Evolutionary conservation across 2,329 filamentous ascomycete species (phyloP).

Genomic region (Ceratocystis huliohia): DNA sequence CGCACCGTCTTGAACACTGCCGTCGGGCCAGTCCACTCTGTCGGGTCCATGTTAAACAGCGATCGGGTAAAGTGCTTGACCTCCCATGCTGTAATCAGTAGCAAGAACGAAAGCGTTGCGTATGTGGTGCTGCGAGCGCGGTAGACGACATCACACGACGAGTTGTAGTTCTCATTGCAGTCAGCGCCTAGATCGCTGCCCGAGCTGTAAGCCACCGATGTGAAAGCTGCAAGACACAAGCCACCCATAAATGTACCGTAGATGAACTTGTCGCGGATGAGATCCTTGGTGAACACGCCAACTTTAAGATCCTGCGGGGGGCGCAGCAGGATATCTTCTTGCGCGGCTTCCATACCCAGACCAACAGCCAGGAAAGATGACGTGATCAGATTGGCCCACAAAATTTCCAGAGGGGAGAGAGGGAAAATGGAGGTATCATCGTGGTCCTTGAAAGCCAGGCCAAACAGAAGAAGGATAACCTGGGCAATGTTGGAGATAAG

Average conservation of each 20-base stretch:
- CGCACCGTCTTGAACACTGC: constrained; percentile 50
- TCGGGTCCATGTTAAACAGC: constrained; percentile 53
- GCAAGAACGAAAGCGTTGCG: constrained; percentile 53
- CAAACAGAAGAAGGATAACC: constrained; percentile 55
- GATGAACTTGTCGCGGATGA: constrained; percentile 53
- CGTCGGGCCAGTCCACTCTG: constrained; percentile 36
- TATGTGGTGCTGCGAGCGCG: constrained; percentile 56
- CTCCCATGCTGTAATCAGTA: constrained; percentile 60
- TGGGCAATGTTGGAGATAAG: constrained; percentile 59
- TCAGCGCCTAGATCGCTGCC: constrained; percentile 38
- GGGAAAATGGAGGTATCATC: constrained; percentile 52
- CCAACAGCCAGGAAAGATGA: constrained; percentile 60
- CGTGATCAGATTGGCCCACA: constrained; percentile 66
- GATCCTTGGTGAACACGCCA: constrained; percentile 51
- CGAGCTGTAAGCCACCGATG: constrained; percentile 42
- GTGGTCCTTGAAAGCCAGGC: constrained; percentile 53
- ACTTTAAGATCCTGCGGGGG: constrained; percentile 48
- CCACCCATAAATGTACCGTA: constrained; percentile 53
- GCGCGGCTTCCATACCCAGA: constrained; percentile 56
- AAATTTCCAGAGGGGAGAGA: constrained; percentile 57
- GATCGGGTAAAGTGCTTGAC: constrained; percentile 58
- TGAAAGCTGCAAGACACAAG: constrained; percentile 49
- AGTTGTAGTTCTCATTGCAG: constrained; percentile 45
- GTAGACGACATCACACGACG: constrained; percentile 45
- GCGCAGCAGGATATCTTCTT: constrained; percentile 53